These are phyloP conservation scores for Verruconis gallopava DNA, from an alignment of 2,329 filamentous ascomycete genomes.

Conservation along the genomic window DNA sequence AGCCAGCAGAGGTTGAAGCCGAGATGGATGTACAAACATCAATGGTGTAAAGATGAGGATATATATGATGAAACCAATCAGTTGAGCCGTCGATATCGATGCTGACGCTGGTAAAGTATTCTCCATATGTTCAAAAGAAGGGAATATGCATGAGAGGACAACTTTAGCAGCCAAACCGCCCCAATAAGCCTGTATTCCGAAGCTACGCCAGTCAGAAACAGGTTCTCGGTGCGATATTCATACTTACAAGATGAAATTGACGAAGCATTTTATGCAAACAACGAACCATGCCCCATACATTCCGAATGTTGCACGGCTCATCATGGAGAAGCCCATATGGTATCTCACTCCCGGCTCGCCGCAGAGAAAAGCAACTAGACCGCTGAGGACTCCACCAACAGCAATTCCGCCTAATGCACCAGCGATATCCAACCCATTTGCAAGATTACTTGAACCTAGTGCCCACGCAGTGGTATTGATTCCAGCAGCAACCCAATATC, in stretches of 20 bases:
- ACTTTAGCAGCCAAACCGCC: slow-evolving; percentile 9
- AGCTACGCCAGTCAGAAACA: not conserved
- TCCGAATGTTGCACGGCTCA: slow-evolving; percentile 18
- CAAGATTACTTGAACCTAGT: slow-evolving; percentile 14
- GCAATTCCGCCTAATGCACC: slow-evolving; percentile 15
- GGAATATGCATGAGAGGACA: slow-evolving; percentile 6
- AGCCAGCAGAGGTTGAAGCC: slow-evolving; percentile 9
- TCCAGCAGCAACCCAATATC: slow-evolving; percentile 9
- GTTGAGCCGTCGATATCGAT: slow-evolving; percentile 33
- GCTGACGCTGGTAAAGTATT: slow-evolving; percentile 15
- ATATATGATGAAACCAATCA: slow-evolving; percentile 21
- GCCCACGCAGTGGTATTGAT: slow-evolving; percentile 10
- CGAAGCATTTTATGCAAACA: slow-evolving; percentile 9
- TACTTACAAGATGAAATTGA: slow-evolving; percentile 8
- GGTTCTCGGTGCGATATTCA: no score
- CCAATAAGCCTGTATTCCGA: slow-evolving; percentile 10
- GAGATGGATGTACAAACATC: slow-evolving; percentile 11
- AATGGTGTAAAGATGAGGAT: slow-evolving; percentile 11
- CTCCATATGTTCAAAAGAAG: slow-evolving; percentile 2
- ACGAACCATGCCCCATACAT: slow-evolving; percentile 16
- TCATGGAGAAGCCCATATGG: slow-evolving; percentile 18
- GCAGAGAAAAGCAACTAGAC: slow-evolving; percentile 14
- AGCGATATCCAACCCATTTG: slow-evolving; percentile 14
- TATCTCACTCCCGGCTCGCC: slow-evolving; percentile 15
- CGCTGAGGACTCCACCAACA: slow-evolving; percentile 13